These are phyloP conservation scores for Ogataea salicorniae DNA, from an alignment of 805 yeast species.

Conservation along the genomic window DNA sequence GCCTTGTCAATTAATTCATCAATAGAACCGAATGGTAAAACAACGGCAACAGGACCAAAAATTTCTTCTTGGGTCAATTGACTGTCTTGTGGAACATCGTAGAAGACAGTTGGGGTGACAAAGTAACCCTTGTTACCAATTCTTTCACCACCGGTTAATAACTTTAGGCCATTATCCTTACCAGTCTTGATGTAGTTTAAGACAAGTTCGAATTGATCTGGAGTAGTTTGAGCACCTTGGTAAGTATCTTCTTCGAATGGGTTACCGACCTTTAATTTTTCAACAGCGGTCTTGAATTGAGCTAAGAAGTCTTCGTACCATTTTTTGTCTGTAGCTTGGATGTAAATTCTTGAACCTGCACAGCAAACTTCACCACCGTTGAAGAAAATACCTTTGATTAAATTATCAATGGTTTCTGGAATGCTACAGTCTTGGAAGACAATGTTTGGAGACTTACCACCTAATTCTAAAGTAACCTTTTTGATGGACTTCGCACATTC, in stretches of 20 bases:
- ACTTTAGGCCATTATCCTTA: conserved; percentile 60
- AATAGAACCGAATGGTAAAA: conserved; percentile 62
- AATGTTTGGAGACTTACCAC: conserved; percentile 88
- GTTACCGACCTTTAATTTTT: conserved; percentile 61
- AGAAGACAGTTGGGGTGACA: conserved; percentile 79
- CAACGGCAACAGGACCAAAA: conserved; percentile 84
- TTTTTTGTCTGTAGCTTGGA: conserved; percentile 50
- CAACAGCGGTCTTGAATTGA: conserved; percentile 47
- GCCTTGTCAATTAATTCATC: conserved; percentile 74
- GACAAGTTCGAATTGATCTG: conserved; percentile 60
- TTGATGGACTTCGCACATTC: conserved; percentile 69
- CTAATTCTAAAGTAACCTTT: conserved; percentile 78
- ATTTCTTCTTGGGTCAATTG: conserved; percentile 82
- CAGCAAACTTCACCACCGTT: conserved; percentile 93
- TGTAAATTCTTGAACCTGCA: conserved; percentile 85
- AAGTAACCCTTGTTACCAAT: conserved; percentile 66
- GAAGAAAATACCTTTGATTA: conserved; percentile 73
- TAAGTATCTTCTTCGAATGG: conserved; percentile 67
- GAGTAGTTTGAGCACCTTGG: conserved; percentile 75
- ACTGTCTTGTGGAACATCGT: conserved; percentile 71
- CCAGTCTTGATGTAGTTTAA: conserved; percentile 61
- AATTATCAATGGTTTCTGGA: conserved; percentile 56
- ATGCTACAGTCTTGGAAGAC: conserved; percentile 74
- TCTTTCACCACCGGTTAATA: conserved; percentile 80
- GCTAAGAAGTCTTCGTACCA: conserved; percentile 62